A percentile compares a stretch with the other conserved stretches of the same genome.
Conservation (phyloP, 768 basidiomycete species). For the Suillus variegatus region DNA sequence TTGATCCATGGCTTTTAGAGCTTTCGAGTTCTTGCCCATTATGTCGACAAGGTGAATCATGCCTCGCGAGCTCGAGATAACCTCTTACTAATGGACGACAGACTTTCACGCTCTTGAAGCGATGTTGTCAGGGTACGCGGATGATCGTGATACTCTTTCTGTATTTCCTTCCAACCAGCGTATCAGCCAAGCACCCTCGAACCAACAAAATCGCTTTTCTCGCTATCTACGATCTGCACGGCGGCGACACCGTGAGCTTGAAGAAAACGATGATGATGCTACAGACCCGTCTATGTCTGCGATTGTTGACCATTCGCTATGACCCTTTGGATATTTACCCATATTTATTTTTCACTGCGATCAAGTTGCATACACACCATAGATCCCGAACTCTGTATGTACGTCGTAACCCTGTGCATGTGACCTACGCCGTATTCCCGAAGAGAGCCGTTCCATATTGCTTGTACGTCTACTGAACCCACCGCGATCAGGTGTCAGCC, state of each 20-base stretch:
- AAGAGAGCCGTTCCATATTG: no score
- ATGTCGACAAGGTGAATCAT: constrained; percentile 77
- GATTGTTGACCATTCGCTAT: constrained; percentile 7
- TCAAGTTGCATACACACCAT: no score
- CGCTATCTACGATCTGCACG: constrained; percentile 57
- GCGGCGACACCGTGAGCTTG: constrained; percentile 45
- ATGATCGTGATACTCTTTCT: constrained; percentile 16
- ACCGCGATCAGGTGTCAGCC: no score
- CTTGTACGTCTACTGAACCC: no score
- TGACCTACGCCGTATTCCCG: no score
- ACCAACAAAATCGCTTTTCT: constrained; percentile 49
- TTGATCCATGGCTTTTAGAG: constrained; percentile 92
- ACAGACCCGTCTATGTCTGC: constrained; percentile 29
- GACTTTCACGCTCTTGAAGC: constrained; percentile 64
- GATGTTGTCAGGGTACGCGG: constrained; percentile 45
- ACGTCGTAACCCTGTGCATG: no score
- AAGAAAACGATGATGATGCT: constrained; percentile 32
- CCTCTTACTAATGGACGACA: constrained; percentile 20
- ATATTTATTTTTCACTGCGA: no score
- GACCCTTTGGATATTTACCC: constrained; percentile 6
- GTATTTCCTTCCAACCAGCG: constrained; percentile 9
- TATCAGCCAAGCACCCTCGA: constrained; percentile 17
- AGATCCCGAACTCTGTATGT: no score
- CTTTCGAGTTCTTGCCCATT: constrained; percentile 90
- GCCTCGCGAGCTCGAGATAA: not conserved